Base-by-base conservation (phyloP, 768 basidiomycete species). In the Russula compacta region DNA sequence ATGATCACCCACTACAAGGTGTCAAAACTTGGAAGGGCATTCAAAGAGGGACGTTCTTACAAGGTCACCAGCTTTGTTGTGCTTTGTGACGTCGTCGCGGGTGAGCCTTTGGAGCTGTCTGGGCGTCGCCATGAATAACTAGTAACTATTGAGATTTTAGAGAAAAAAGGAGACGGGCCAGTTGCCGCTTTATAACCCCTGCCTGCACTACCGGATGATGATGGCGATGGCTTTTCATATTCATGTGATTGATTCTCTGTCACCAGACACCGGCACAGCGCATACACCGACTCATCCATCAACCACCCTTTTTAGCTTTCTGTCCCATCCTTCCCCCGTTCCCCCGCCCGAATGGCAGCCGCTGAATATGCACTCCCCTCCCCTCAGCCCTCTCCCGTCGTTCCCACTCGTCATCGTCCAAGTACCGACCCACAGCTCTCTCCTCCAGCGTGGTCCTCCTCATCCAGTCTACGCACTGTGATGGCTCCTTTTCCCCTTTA, bases 61-160 rank as follows among this genome's bases (percentile, higher is more conserved):
- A 58, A 94, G 77, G 75, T 94, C 92, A 58, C 83, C 89, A 24
- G 78, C 74, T 66, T 79, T 86, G 72, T 87, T 88, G 74, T 95
- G 92, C 83, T 88, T 81, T 49, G 80, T 78, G n/a, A 91, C 87
- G 64, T 91, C 86, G 57, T 88, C 85, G 58, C 81, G 77, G 1
- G 83, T 77, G 61, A 83, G 78, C 39, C 77, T 71, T 67, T 79
- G 80, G 49, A 77, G 67, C 44, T 76, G 60, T 33, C 69, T 72
- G 15, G 67, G 58, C 14, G 72, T 64, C 68, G 73, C 71, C 62
- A 51, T 63, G 35, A 12, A 40, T 19, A 8, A 38, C 1, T 7
- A 12, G 35, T 19, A 8, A 38, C 1, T 7, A 24, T 15, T 21
- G 10, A 6, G 39, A 19, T n/a, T 55, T 29, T 17, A 10, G 10